Conservation (phyloP, 2,329 filamentous ascomycete genomes). For the Cladobotryum protrusum region DNA sequence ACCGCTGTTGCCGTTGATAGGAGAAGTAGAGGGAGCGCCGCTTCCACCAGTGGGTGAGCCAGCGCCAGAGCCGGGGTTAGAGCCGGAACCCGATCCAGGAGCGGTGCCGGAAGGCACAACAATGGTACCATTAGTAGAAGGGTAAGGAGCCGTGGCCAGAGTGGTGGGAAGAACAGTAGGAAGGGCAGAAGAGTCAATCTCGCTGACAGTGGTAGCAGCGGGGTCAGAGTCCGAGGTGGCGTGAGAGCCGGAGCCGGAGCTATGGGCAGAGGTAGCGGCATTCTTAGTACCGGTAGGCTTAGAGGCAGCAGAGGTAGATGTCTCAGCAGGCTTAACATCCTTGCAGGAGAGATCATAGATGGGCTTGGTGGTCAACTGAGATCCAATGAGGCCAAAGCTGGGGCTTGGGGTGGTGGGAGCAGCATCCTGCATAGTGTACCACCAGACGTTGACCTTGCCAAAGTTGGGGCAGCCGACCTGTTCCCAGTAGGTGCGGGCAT, state of each 20-base stretch:
- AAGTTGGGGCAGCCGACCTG: slow-evolving; percentile 68
- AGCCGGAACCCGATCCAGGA: slow-evolving; percentile 13
- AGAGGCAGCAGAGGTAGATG: slow-evolving; percentile 9
- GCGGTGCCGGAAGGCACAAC: neutral
- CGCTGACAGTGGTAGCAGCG: slow-evolving; percentile 11
- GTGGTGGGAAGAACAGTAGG: neutral
- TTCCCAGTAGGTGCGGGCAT: slow-evolving; percentile 77
- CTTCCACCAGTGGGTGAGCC: slow-evolving; percentile 12
- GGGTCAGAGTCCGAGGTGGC: slow-evolving; percentile 22
- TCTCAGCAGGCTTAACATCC: slow-evolving; percentile 15
- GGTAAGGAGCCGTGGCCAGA: slow-evolving; percentile 12
- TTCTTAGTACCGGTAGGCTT: slow-evolving; percentile 13
- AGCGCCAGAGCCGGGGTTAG: slow-evolving; percentile 22
- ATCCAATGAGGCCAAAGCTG: slow-evolving; percentile 64
- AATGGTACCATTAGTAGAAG: slow-evolving; percentile 12
- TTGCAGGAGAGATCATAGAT: slow-evolving; percentile 59
- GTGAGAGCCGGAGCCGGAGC: slow-evolving; percentile 21
- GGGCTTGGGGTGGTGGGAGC: slow-evolving; percentile 54
- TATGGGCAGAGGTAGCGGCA: slow-evolving; percentile 16
- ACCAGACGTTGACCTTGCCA: slow-evolving; percentile 61
- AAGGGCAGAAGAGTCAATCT: slow-evolving; percentile 5
- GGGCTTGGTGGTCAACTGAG: slow-evolving; percentile 45
- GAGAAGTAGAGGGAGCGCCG: slow-evolving; percentile 10
- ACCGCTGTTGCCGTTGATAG: slow-evolving; percentile 10
- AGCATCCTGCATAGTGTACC: slow-evolving; percentile 70